phyloP scores from a whole-genome alignment of 2,329 filamentous ascomycete species.

The Exophiala bonariae region DNA sequence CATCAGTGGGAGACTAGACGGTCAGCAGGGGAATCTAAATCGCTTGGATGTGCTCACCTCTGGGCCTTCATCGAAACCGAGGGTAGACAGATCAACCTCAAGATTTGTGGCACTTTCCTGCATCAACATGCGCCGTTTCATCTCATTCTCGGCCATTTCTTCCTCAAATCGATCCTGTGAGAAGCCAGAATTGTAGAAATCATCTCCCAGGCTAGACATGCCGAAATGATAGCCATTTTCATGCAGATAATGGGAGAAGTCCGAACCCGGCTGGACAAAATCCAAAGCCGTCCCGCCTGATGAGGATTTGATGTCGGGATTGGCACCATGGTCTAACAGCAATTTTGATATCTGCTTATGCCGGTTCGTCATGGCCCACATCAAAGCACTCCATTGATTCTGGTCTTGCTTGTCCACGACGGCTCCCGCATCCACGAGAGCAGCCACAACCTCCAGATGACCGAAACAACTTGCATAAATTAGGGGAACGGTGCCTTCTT shows the following conservation, averaged over 20 bases:
- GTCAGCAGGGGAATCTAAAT: conserved; percentile 38
- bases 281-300: conserved; percentile 93
- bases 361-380: conserved; percentile 99
- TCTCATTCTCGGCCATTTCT: conserved; percentile 93
- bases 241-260: conserved; percentile 93
- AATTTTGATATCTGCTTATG: conserved; percentile 95
- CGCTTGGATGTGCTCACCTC: conserved; percentile 54
- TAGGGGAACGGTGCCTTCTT: conserved; percentile 92
- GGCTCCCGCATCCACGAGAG: conserved; percentile 80
- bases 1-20: conserved; percentile 63
- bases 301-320: conserved; percentile 92
- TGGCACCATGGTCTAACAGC: conserved; percentile 87
- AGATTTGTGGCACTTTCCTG: conserved; percentile 97
- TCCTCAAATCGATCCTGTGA: conserved; percentile 94
- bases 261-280: conserved; percentile 91
- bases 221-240: conserved; percentile 80
- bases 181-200: conserved; percentile 86
- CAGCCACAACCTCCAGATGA: conserved; percentile 83
- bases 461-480: conserved; percentile 99
- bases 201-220: conserved; percentile 55
- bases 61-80: conserved; percentile 92
- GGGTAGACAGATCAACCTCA: conserved; percentile 92
- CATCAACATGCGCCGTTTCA: conserved; percentile 93
- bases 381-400: conserved; percentile 95
- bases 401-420: conserved; percentile 91